phyloP scores from a whole-genome alignment of 768 basidiomycete genomes.

The Tulasnella sp. region DNA sequence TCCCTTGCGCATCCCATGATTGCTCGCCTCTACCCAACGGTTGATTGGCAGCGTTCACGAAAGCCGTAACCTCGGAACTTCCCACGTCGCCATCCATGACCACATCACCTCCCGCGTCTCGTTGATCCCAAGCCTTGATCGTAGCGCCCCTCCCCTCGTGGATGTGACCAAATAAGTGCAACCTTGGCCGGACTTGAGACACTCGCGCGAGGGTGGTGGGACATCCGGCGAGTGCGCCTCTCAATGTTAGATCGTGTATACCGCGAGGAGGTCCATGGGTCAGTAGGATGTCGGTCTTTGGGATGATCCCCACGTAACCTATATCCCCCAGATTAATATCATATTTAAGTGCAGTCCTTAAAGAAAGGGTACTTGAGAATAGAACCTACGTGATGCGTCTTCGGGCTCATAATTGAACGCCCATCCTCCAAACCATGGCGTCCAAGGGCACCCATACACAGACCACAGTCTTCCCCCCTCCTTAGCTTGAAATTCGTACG shows the following conservation, averaged over 20 bases:
- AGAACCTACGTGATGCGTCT: constrained; percentile 9
- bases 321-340: neutral
- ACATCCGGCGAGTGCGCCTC: constrained; percentile 5
- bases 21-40: neutral
- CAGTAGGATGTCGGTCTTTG: constrained; percentile 10
- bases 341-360: neutral
- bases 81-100: neutral
- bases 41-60: constrained; percentile 14
- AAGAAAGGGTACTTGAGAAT: neutral
- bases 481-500: constrained; percentile 3
- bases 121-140: neutral
- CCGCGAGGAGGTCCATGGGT: constrained; percentile 13
- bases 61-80: constrained; percentile 1
- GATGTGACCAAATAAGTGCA: constrained; percentile 16
- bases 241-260: constrained; percentile 4
- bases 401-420: constrained; percentile 16
- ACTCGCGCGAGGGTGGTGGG: neutral
- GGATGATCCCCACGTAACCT: constrained; percentile 9
- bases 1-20: neutral
- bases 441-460: constrained; percentile 17
- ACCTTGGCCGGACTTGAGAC: neutral
- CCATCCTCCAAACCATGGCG: constrained; percentile 7
- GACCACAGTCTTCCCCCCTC: constrained; percentile 12
- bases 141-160: constrained; percentile 9
- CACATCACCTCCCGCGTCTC: neutral